Percentiles rank a stretch among this genome's conserved stretches.
These are phyloP conservation scores for Amoebophrya sp. DNA, from an alignment of 169 alveolate species.

Conservation along the genomic window DNA sequence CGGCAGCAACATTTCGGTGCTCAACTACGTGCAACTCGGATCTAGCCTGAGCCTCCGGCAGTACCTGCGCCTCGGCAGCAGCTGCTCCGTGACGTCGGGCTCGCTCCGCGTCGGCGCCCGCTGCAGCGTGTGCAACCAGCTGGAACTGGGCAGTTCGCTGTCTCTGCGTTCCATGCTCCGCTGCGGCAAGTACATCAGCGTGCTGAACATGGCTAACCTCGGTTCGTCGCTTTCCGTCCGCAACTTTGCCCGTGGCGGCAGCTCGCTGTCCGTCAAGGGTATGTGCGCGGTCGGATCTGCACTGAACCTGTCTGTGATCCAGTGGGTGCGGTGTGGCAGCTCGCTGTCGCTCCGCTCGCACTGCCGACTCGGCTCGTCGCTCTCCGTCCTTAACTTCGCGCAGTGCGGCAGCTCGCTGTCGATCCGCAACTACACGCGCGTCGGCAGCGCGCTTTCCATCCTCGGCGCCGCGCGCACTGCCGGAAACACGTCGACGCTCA, in stretches of 20 bases:
- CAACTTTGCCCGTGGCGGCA: not conserved
- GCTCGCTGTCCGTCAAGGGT: not conserved
- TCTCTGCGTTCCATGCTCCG: constrained; percentile 9
- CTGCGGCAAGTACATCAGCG: not conserved
- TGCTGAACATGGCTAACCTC: not conserved
- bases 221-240: not conserved
- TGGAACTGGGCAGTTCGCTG: not conserved
- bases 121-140: not conserved
- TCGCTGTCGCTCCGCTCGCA: not conserved
- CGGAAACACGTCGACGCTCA: not conserved
- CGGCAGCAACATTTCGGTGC: not conserved
- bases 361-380: not conserved
- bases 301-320: not conserved
- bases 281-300: not conserved
- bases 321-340: not conserved
- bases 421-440: not conserved
- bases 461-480: not conserved
- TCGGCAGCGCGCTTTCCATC: constrained; percentile 7
- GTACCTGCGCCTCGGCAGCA: not conserved
- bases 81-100: not conserved
- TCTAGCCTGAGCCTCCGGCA: not conserved
- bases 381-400: no score
- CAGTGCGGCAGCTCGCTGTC: not conserved
- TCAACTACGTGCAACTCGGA: not conserved
- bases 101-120: not conserved